Base-by-base conservation (phyloP, 352 stramenopile genomes). In the Chrysophaeum taylorii region DNA sequence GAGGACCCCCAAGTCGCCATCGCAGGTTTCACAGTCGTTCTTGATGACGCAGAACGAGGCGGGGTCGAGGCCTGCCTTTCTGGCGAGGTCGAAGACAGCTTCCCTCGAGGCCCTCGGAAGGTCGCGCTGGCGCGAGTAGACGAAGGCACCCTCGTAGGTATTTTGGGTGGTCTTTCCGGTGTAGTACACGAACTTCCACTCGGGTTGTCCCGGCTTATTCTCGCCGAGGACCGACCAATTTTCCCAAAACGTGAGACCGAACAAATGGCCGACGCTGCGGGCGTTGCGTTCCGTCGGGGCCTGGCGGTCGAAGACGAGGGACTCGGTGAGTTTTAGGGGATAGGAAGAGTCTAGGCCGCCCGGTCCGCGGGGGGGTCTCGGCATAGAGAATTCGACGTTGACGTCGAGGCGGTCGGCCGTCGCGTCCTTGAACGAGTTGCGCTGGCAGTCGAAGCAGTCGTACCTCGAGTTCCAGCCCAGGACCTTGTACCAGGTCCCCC, bases 121-220 rank as follows among this genome's bases (percentile, higher is more conserved):
- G 12, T 70, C 71, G 41, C 80, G 76, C 21, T 82, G 80, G 18
- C 84, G 82, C 45, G 81, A 83, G 78, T 92, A 92, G 36, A 92
- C 79, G 72, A 92, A 92, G n/a, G 84, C 85, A 29, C 86, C 86
- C 38, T 91, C 82, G 74, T 92, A 92, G 42, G 82, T 91, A 45
- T 89, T 89, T 71, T 92, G 86, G 7, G 85, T 76, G 1, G 86
- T 92, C 73, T 90, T 87, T 36, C 86, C 86, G 70, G 85, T 88
- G 79, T 92, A 92, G 72, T 89, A 88, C 21, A 92, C 76, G 68
- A 92, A 89, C 73, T 90, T 90, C 75, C 86, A 90, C 61, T 85
- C 81, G 18, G 75, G 68, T 70, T 74, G 63, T 23, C 71, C 78
- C 33, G 76, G 71, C 61, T 86, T 81, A 68, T 88, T 89, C 73